Base-by-base conservation (phyloP, 306 rosid species). In the Benincasa hispida region DNA sequence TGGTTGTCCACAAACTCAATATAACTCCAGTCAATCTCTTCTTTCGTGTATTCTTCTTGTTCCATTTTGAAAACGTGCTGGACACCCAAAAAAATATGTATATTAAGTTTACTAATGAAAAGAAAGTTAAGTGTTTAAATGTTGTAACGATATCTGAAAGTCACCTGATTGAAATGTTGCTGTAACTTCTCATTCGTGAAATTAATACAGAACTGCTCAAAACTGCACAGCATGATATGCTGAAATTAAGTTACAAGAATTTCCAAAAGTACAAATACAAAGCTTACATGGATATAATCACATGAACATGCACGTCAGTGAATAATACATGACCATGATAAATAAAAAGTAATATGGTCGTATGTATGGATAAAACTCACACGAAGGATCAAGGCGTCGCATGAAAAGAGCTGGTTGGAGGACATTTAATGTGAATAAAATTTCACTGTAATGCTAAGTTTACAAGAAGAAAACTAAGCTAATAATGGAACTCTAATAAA, bases 31-130 rank as follows among this genome's bases (percentile, higher is more conserved):
- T 94, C 37, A 56, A 94, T 94, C 85, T 87, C 83, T 87, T 94
- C 97, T 88, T 94, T 94, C 1, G 97, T 94, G 84, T 94, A 94
- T 84, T 94, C 99, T 88, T 94, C 99, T 90, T 94, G 99, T 84
- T 94, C 99, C 99, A 92, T 94, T 89, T 92, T 94, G 89, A 94
- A 94, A 57, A 94, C 99, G 54, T 94, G 99, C 99, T 94, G 92
- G 80, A 88, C 73, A 77, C 58, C 75, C 75, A 81, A 77, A 84
- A 53, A 59, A 80, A 17, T 12, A 72, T 72, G 25, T 68, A 34
- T 62, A 57, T 75, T 47, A 82, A 41, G n/a, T n/a, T n/a, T n/a
- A n/a, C 61, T 82, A 69, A 81, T 32, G 76, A 15, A 22, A 51
- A 58, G 19, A 0, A 51, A 6, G 35, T 28, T 13, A 22, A 56